Conservation (phyloP, 169 alveolate species). For the Plasmodium billcollinsi region DNA sequence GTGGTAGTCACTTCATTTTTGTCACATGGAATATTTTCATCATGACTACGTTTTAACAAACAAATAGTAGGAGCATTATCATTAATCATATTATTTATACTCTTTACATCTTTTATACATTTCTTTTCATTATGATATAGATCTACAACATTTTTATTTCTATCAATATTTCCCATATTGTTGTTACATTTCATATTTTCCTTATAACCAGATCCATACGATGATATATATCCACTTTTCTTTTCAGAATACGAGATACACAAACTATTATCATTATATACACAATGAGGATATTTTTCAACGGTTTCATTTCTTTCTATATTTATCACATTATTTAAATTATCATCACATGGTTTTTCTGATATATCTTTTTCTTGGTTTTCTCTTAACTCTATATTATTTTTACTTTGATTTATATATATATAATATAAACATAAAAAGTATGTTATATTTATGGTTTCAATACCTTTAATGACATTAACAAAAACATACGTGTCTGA, state of each 20-base stretch:
- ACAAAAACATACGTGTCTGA: conserved; percentile 22
- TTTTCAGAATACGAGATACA: background rate
- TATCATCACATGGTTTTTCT: background rate
- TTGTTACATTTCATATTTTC: no score
- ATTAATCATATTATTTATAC: no score
- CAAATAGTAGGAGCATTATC: no score
- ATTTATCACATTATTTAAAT: background rate
- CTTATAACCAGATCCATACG: no score
- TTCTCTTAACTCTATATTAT: background rate
- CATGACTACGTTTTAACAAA: no score
- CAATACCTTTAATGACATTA: conserved; percentile 62
- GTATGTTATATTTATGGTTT: conserved; percentile 32
- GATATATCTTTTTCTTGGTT: background rate
- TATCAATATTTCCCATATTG: no score
- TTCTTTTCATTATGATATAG: no score
- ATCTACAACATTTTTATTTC: no score
- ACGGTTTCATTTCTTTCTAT: background rate
- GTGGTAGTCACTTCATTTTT: background rate
- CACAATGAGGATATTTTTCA: background rate
- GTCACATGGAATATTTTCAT: no score
- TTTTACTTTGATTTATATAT: conserved; percentile 7
- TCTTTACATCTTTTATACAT: no score
- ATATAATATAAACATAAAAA: conserved; percentile 41
- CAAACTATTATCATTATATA: background rate
- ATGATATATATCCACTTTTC: no score